Conservation (phyloP, 2,329 filamentous ascomycete species). For the Penicillium brevicompactum region DNA sequence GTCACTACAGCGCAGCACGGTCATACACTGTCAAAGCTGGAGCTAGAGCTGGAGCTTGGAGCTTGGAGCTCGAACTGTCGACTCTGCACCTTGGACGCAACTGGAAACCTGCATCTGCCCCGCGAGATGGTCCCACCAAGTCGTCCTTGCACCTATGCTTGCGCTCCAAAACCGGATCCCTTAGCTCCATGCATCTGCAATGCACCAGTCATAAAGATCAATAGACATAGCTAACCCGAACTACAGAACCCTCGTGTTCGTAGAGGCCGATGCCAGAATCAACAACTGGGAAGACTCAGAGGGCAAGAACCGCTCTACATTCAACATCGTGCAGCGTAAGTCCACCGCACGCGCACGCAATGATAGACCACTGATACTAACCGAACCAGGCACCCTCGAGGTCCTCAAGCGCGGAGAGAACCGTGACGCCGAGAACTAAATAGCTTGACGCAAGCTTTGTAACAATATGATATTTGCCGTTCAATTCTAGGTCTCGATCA, state of each 20-base stretch:
- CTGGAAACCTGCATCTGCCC: background rate
- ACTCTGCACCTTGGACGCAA: background rate
- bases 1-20: background rate
- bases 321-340: constrained; percentile 83
- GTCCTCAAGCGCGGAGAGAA: constrained; percentile 35
- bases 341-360: constrained; percentile 1
- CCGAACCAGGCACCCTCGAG: constrained; percentile 32
- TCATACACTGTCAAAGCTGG: background rate
- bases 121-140: background rate
- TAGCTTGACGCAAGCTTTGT: background rate
- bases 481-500: background rate
- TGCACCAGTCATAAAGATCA: background rate
- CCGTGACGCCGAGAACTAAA: constrained; percentile 13
- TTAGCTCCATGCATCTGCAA: background rate
- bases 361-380: background rate
- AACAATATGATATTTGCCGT: background rate
- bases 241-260: constrained; percentile 71
- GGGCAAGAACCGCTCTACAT: constrained; percentile 61
- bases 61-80: background rate
- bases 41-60: background rate
- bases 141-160: background rate
- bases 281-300: constrained; percentile 68
- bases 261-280: constrained; percentile 81
- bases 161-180: background rate
- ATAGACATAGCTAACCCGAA: background rate